A percentile compares a stretch with the other conserved stretches of the same genome.
phyloP scores from a whole-genome alignment of 306 rosid genomes.

The Acacia melanoxylon region DNA sequence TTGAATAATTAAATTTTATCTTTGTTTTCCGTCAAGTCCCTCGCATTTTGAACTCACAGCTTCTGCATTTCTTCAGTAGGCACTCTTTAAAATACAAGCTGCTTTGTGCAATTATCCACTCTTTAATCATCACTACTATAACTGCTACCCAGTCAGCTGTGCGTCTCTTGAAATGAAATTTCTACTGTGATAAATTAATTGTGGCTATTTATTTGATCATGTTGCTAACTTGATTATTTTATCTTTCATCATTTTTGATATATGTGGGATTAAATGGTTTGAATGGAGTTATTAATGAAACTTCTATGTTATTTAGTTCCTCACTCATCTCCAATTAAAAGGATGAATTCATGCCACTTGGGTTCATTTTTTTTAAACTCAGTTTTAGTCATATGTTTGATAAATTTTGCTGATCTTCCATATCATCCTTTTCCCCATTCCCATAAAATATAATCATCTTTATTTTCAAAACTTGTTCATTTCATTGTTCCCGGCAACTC shows the following conservation, averaged over 20 bases:
- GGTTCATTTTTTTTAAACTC: background rate
- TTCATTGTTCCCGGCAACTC: background rate
- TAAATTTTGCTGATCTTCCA: background rate
- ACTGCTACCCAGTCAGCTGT: background rate
- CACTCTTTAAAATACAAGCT: background rate
- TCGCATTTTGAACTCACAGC: background rate
- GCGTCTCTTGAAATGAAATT: background rate
- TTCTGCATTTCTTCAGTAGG: background rate
- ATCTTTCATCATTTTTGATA: background rate
- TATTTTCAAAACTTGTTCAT: background rate
- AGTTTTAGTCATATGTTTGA: background rate
- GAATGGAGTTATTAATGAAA: background rate
- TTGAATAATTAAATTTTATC: background rate
- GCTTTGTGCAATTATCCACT: background rate
- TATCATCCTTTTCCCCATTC: background rate
- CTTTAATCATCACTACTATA: background rate
- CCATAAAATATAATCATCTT: background rate
- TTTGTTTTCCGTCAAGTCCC: background rate
- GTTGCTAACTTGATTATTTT: background rate
- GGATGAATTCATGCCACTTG: background rate
- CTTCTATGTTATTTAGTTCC: background rate
- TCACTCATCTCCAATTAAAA: background rate
- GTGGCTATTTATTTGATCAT: background rate
- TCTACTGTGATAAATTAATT: background rate
- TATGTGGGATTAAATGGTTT: background rate